Evolutionary conservation across 495 filamentous ascomycete species (phyloP), one percentile per base, ranked within the genome.

Genomic region (Xylaria cubensis): DNA sequence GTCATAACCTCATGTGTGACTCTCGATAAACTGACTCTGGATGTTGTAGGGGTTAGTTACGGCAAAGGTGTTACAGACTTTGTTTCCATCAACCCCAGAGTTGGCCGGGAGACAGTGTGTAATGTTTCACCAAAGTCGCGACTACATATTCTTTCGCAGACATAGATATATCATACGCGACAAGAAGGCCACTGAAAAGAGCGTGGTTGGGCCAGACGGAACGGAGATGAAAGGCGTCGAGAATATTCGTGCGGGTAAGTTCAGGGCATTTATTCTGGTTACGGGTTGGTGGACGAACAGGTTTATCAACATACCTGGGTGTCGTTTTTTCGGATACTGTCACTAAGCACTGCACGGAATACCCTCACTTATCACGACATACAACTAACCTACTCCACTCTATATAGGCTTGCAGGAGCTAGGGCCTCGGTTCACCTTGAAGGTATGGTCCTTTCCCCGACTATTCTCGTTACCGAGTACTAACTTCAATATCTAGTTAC

Each of bases 101-200:
- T 82, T 97, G 3, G 83, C 88, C 34, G 95, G 95, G 6, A 83
- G 96, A 21, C 94, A 97, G 74, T 94, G 97, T 0, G 91, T 77
- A 1, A 97, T 95, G 7, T 77, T 97, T 58, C 95, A 98, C 79
- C 97, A 97, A 75, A 95, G 98, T 82, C 91, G 96, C 71, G 95
- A 99, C 81, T 99, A 97, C 81, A 93, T 97, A 73, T 99, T 99
- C 76, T 85, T 98, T 59, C 87, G 96, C 9, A 85, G 95, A 36
- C 94, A 98, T 79, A 86, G 96, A 39, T 99, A 99, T 76, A 87
- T 97, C 3, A 97, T 99, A 83, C 88, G 96, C 0, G 94, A 98
- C 69, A 94, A 93, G 81, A 84, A 90, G 13, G 84, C 87, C 63
- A 94, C 90, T 0, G 96, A 99, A 84, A 97, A 97, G 83, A 90